A percentile compares a stretch with the other conserved stretches of the same genome.
Evolutionary conservation across 768 basidiomycete genomes (phyloP).

Genomic region (Phaeotremella skinneri): DNA sequence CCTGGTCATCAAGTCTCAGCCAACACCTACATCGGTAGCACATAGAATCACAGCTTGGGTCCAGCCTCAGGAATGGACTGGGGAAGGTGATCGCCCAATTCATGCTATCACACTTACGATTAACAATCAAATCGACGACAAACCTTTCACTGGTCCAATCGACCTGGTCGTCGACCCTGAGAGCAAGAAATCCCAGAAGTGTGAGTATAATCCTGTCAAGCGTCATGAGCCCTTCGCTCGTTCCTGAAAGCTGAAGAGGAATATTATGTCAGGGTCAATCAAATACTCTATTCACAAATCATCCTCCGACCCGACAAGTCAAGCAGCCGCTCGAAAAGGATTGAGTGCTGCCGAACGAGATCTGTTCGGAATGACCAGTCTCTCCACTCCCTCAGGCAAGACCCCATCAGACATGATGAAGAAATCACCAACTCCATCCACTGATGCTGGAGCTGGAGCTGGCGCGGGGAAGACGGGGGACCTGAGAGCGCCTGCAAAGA

Average conservation of each 20-base stretch:
- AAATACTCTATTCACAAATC: slow-evolving; percentile 59
- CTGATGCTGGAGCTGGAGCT: background rate
- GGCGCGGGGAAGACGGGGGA: slow-evolving; percentile 4
- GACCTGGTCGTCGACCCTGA: slow-evolving; percentile 50
- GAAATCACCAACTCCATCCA: background rate
- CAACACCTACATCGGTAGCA: slow-evolving; percentile 59
- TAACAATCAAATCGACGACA: slow-evolving; percentile 56
- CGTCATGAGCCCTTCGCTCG: no score
- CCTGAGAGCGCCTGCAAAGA: background rate
- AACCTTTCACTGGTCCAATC: slow-evolving; percentile 51
- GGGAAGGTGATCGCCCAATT: slow-evolving; percentile 18
- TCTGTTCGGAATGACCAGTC: slow-evolving; percentile 28
- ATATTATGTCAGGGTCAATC: slow-evolving; percentile 58
- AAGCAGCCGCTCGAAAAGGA: slow-evolving; percentile 15
- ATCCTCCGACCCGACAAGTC: slow-evolving; percentile 8
- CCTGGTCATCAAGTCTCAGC: slow-evolving; percentile 62
- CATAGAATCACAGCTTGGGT: slow-evolving; percentile 64
- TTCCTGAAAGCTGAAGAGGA: background rate
- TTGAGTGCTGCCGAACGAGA: slow-evolving; percentile 13
- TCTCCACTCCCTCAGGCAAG: slow-evolving; percentile 40
- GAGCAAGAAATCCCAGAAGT: slow-evolving; percentile 31
- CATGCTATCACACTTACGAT: slow-evolving; percentile 56
- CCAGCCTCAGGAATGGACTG: slow-evolving; percentile 56
- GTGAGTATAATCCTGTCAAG: no score
- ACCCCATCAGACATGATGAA: slow-evolving; percentile 19